Percentiles rank a stretch among this genome's conserved stretches.
phyloP scores from a whole-genome alignment of 768 basidiomycete species.

The Suillus weaverae region DNA sequence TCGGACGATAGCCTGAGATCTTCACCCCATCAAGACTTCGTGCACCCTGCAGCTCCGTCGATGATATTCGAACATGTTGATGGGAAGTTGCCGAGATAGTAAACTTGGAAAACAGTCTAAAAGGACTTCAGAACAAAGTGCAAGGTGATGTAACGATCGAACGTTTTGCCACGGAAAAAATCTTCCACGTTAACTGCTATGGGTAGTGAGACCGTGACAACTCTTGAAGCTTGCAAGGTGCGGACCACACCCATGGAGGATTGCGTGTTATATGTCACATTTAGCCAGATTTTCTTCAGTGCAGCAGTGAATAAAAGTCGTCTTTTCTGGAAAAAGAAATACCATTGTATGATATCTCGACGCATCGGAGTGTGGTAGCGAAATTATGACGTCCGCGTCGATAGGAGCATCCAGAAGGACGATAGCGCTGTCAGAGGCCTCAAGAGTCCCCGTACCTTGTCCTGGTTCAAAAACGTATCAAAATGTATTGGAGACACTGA shows the following conservation, averaged over 20 bases:
- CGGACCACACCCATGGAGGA: conserved; percentile 54
- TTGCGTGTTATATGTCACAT: conserved; percentile 66
- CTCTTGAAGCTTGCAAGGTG: conserved; percentile 51
- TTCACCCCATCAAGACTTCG: conserved; percentile 48
- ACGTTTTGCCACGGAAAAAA: conserved; percentile 89
- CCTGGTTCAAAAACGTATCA: conserved; percentile 15
- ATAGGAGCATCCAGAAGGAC: conserved; percentile 48
- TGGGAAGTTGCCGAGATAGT: conserved; percentile 80
- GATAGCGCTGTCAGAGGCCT: conserved; percentile 44
- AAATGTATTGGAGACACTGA: conserved; percentile 15
- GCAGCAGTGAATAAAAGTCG: conserved; percentile 7
- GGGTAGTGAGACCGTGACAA: conserved; percentile 71
- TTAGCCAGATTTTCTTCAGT: conserved; percentile 64
- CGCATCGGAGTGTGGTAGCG: conserved; percentile 67
- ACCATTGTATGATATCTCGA: conserved; percentile 65
- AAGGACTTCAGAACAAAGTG: conserved; percentile 1
- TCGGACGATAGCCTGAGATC: conserved; percentile 49
- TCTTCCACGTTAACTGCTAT: conserved; percentile 95
- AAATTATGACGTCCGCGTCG: conserved; percentile 46
- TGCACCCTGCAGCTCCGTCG: conserved; percentile 53
- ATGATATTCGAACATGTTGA: conserved; percentile 75
- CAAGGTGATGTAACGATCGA: conserved; percentile 14
- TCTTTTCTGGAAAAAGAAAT: conserved; percentile 13
- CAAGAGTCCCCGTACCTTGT: conserved; percentile 29
- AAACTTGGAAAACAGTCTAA: conserved; percentile 87